Base-by-base conservation (phyloP, 305 asterid genomes). In the Fraxinus platypoda region DNA sequence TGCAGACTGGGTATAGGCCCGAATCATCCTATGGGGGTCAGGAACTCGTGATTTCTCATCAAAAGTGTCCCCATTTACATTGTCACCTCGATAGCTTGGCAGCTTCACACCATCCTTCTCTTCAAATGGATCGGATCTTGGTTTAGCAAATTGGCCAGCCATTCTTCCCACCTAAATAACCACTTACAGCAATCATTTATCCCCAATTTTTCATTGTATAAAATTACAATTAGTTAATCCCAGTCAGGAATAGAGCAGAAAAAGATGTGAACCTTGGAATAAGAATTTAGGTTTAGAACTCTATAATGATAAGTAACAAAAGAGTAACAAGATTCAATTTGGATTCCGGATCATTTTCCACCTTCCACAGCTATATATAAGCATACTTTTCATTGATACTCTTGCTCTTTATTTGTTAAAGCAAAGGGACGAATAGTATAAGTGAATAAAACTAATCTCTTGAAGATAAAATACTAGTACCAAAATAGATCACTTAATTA, bases 81-180 rank as follows among this genome's bases (percentile, higher is more conserved):
- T 94, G 86, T 94, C 98, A 6, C 98, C 97, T 49, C 97, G 93
- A 83, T 94, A 94, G 87, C 95, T 94, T 43, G 97, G 98, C 71
- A 94, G 90, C 90, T 94, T 94, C 83, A 93, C 91, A 0, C 97
- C 98, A 80, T 93, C 93, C 84, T 86, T 92, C 81, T 94, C 97
- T 89, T 94, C 98, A 68, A 91, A 92, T 9, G 87, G 77, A 74
- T 91, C 97, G 23, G 98, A 93, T 84, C 98, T 90, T 80, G 98
- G 98, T 88, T 94, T 94, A 59, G 98, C 98, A 78, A 94, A 94
- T 87, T 94, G 98, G 76, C 98, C 97, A 3, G 97, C 98, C 97
- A 94, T 94, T 86, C 98, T 87, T 80, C 97, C 98, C 75, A 94
- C 97, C 98, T 93, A 85, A 79, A 83, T 33, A 80, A 49, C 41